Percentiles rank a stretch among this genome's conserved stretches.
Conservation (phyloP, 164 flowering plant genomes). For the Aristolochia fimbriata region DNA sequence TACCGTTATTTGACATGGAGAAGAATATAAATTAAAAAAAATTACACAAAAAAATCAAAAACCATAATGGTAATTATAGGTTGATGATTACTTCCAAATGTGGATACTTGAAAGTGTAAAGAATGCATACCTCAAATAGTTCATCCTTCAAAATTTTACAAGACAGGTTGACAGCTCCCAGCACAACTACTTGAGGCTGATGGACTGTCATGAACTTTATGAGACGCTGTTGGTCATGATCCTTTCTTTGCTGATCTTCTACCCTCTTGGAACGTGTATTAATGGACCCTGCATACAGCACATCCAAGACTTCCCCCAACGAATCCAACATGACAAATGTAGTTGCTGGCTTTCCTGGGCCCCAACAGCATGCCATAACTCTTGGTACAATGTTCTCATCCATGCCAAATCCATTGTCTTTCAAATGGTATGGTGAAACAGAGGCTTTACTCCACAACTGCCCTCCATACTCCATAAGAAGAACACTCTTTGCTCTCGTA, state of each 20-base stretch:
- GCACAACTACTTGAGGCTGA: slow-evolving; percentile 83
- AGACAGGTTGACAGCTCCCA: slow-evolving; percentile 79
- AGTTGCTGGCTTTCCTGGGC: slow-evolving; percentile 88
- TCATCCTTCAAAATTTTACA: slow-evolving; percentile 82
- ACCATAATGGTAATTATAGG: no score
- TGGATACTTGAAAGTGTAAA: no score
- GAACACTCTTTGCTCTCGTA: slow-evolving; percentile 71
- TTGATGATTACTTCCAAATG: no score
- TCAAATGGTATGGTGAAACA: slow-evolving; percentile 78
- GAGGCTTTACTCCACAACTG: slow-evolving; percentile 77
- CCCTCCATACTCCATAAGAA: slow-evolving; percentile 76
- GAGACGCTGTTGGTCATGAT: slow-evolving; percentile 76
- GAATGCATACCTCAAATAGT: slow-evolving; percentile 67
- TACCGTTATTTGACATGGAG: no score
- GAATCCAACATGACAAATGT: slow-evolving; percentile 97
- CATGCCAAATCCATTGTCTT: slow-evolving; percentile 47
- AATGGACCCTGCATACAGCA: slow-evolving; percentile 68
- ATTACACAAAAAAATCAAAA: no score
- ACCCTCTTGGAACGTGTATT: slow-evolving; percentile 62
- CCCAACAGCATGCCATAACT: slow-evolving; percentile 99
- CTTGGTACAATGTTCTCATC: slow-evolving; percentile 82
- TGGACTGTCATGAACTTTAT: slow-evolving; percentile 85
- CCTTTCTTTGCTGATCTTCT: slow-evolving; percentile 78
- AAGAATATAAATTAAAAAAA: no score
- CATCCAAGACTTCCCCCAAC: slow-evolving; percentile 82